phyloP scores from a whole-genome alignment of 2,329 filamentous ascomycete species.

The Fusarium illudens region DNA sequence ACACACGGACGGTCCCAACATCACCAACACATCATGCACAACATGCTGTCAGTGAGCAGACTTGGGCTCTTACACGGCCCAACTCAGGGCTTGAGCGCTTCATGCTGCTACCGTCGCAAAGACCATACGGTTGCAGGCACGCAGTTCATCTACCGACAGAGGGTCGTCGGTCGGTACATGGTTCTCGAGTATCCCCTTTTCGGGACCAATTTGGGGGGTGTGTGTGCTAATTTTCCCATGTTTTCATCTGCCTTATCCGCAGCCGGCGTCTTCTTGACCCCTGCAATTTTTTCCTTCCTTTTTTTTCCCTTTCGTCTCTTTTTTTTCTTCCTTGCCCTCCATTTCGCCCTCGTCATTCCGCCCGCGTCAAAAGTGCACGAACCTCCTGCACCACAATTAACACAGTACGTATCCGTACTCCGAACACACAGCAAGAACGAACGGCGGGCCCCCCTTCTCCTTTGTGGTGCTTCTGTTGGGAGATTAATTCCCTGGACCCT shows the following conservation, averaged over 20 bases:
- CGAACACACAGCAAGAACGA: constrained; percentile 3
- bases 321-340: constrained; percentile 3
- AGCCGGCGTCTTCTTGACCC: neutral
- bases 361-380: constrained; percentile 22
- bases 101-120: constrained; percentile 6
- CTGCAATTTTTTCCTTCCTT: constrained; percentile 15
- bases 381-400: constrained; percentile 23
- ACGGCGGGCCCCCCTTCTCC: constrained; percentile 33
- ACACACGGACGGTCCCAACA: constrained; percentile 11
- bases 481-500: constrained; percentile 38
- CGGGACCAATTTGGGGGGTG: constrained; percentile 19
- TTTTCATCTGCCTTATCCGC: neutral
- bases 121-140: constrained; percentile 17
- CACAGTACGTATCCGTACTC: neutral
- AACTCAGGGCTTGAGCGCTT: constrained; percentile 33
- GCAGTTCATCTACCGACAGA: constrained; percentile 22
- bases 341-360: constrained; percentile 3
- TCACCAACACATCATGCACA: constrained; percentile 32
- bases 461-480: constrained; percentile 42
- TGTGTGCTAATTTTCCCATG: constrained; percentile 6
- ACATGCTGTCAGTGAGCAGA: constrained; percentile 38
- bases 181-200: constrained; percentile 14
- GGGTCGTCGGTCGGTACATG: constrained; percentile 29
- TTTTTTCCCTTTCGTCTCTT: constrained; percentile 3
- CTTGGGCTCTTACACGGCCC: constrained; percentile 37